Percentiles rank a stretch among this genome's conserved stretches.
Evolutionary conservation across 2,329 filamentous ascomycete species (phyloP).

Genomic region (Lachnellula occidentalis): DNA sequence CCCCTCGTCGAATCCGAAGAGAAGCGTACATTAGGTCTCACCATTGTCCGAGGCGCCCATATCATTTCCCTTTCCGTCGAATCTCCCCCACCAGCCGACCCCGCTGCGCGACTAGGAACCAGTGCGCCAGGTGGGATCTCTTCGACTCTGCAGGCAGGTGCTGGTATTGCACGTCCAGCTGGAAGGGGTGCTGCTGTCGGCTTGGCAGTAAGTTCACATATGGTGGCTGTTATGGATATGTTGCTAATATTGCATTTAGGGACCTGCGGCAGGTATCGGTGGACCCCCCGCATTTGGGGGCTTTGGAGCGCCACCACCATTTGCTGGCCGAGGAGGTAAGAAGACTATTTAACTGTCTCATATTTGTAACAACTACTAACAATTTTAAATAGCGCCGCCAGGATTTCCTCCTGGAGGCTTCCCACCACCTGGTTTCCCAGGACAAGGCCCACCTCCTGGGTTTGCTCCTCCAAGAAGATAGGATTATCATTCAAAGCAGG

Average conservation of each 20-base stretch:
- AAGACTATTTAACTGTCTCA: conserved; percentile 17
- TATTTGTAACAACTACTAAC: conserved; percentile 1
- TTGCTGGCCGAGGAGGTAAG: conserved; percentile 50
- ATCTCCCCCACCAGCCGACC: conserved; percentile 90
- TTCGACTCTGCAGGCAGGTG: conserved; percentile 70
- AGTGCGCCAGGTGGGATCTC: conserved; percentile 59
- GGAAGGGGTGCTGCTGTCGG: conserved; percentile 80
- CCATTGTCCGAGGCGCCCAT: conserved; percentile 89
- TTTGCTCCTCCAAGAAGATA: conserved; percentile 36
- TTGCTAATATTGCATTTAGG: conserved; percentile 37
- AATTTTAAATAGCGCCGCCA: conserved; percentile 29
- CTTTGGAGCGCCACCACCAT: conserved; percentile 47
- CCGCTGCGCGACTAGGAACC: conserved; percentile 80
- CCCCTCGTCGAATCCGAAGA: conserved; percentile 85
- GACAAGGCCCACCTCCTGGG: conserved; percentile 53
- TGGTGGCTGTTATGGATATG: conserved; percentile 15
- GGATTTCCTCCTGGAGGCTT: conserved; percentile 40
- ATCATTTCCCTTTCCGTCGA: conserved; percentile 95
- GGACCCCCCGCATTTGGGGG: conserved; percentile 55
- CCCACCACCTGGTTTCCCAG: conserved; percentile 41
- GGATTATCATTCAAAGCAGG: conserved; percentile 1
- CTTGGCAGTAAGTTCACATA: conserved; percentile 56
- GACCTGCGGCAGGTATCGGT: conserved; percentile 83
- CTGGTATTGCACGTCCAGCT: conserved; percentile 85
- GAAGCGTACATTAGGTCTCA: conserved; percentile 93